These are phyloP conservation scores for Nakaseomyces kungkrabaensis DNA, from an alignment of 1,139 yeast genomes.

Conservation along the genomic window DNA sequence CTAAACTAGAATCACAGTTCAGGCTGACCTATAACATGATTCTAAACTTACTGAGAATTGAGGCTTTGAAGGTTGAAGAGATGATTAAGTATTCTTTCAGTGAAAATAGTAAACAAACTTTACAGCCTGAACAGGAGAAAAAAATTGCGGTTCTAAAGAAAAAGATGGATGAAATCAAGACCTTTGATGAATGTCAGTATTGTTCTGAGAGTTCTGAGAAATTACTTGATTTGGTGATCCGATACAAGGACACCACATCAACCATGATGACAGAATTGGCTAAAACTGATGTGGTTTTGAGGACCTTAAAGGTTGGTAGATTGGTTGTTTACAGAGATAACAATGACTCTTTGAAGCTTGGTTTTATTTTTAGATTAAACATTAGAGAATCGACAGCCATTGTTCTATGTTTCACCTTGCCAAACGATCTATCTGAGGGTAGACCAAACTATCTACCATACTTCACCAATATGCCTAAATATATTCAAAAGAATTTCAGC, in stretches of 20 bases:
- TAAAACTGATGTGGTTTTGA: constrained; percentile 38
- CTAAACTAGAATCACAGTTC: constrained; percentile 83
- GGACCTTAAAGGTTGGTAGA: constrained; percentile 48
- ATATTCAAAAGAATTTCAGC: constrained; percentile 26
- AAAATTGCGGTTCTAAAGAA: constrained; percentile 46
- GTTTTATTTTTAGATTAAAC: constrained; percentile 42
- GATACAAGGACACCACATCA: constrained; percentile 37
- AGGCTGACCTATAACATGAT: constrained; percentile 94
- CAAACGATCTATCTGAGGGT: constrained; percentile 21
- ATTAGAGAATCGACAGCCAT: constrained; percentile 30
- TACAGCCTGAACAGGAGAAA: constrained; percentile 78
- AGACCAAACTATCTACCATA: constrained; percentile 41
- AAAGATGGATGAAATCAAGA: constrained; percentile 35
- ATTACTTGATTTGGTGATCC: constrained; percentile 38
- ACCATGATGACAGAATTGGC: constrained; percentile 41
- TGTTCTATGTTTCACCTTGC: constrained; percentile 24
- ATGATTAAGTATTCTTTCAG: constrained; percentile 94
- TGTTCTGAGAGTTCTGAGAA: constrained; percentile 35
- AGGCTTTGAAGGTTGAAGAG: constrained; percentile 89
- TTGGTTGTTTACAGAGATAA: constrained; percentile 49
- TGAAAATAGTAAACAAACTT: constrained; percentile 78
- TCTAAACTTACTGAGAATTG: constrained; percentile 78
- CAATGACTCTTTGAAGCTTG: constrained; percentile 38
- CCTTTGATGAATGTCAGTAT: constrained; percentile 32
- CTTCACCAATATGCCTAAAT: constrained; percentile 35